Conservation (phyloP, 257 asterid species). For the Fraxinus excelsior region DNA sequence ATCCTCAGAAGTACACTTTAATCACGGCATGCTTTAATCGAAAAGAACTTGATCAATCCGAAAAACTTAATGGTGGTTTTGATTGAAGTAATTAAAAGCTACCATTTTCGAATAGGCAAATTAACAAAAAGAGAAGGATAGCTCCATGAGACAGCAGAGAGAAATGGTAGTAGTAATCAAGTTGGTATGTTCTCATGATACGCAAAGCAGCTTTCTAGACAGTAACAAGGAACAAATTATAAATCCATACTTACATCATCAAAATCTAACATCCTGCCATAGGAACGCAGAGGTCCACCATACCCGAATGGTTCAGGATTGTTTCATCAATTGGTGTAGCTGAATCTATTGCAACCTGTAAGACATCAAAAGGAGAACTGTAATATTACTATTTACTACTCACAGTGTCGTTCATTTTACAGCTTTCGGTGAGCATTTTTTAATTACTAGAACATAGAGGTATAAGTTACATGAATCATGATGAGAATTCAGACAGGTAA, state of each 20-base stretch:
- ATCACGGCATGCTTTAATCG: not conserved
- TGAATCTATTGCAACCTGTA: slow-evolving; percentile 96
- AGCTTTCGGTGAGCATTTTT: not conserved
- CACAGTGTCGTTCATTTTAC: not conserved
- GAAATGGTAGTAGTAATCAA: not conserved
- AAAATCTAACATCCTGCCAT: slow-evolving; percentile 86
- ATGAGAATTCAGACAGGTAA: slow-evolving; percentile 7
- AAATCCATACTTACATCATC: slow-evolving; percentile 78
- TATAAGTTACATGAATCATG: not conserved
- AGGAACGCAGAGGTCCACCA: slow-evolving; percentile 80
- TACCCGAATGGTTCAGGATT: slow-evolving; percentile 80
- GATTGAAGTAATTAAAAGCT: not conserved
- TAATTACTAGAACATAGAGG: not conserved
- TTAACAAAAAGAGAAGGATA: slow-evolving; percentile 7
- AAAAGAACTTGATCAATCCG: not conserved
- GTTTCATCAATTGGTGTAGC: slow-evolving; percentile 96
- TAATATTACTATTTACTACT: not conserved
- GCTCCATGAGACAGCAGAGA: not conserved
- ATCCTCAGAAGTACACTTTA: not conserved
- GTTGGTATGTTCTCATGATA: slow-evolving; percentile 3
- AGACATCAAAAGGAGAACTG: slow-evolving; percentile 13
- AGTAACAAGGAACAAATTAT: slow-evolving; percentile 11
- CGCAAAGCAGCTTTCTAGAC: not conserved
- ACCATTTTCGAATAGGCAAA: slow-evolving; percentile 1
- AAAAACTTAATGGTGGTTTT: not conserved